Evolutionary conservation across 371 early-diverging fungal species (phyloP), one percentile per base, ranked within the genome.

Genomic region (Apophysomyces variabilis): DNA sequence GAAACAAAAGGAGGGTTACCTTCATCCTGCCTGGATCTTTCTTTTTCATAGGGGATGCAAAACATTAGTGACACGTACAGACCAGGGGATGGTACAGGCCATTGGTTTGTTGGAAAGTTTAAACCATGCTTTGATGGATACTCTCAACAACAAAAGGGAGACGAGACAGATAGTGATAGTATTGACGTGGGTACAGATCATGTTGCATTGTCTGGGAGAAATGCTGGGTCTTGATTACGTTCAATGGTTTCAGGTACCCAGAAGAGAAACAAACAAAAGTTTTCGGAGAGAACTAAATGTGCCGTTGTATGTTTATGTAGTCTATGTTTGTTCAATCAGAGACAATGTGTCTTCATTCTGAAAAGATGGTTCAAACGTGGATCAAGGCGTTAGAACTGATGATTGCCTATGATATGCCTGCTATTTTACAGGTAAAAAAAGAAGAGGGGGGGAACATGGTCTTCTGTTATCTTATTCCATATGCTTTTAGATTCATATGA

Each of bases 241-340:
- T 4, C 37, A 46, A 11, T 73, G 73, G 73, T 73, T 73, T 45
- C 63, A 73, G 54, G 72, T 67, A 67, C 16, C 13, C 14, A 11
- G 18, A 6, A 13, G 6, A 1, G 12, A 7, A 35, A 4, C 41
- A 44, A 35, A 5, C 18, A 61, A 41, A 21, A 9, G 21, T n/a
- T 38, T 60, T 39, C 60, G 9, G 39, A 41, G 3, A 12, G 7
- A 14, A 60, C 36, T 12, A 1, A 11, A 14, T 18, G 13, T 36
- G n/a, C 11, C 7, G 0, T 18, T 21, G 0, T 11, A 41, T 26
- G 44, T 26, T 4, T 4, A 32, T 35, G 43, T 45, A 71, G 69
- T 57, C 57, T 11, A 66, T 50, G 9, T 69, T 68, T 61, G 43
- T 64, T 5, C 36, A 66, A 37, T 37, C 56, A 47, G 36, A 61